phyloP scores from a whole-genome alignment of 208 protist species.

The Leishmania tarentolae region DNA sequence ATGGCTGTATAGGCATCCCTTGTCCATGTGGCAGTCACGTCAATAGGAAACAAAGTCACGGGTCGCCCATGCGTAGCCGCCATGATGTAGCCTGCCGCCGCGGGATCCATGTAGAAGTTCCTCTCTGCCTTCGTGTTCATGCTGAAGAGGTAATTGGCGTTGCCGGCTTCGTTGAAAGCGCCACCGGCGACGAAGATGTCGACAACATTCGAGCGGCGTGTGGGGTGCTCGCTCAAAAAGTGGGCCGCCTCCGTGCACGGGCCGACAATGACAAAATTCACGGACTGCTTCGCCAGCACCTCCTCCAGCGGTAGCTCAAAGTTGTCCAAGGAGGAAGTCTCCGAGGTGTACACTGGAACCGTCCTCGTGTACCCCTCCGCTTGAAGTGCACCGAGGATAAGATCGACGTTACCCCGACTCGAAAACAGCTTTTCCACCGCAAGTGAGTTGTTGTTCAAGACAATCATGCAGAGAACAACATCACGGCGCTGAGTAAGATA shows the following conservation, averaged over 20 bases:
- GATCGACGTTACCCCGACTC: slow-evolving; percentile 23
- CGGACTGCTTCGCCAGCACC: slow-evolving; percentile 28
- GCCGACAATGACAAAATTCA: slow-evolving; percentile 59
- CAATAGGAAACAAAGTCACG: slow-evolving; percentile 57
- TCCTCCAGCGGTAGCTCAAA: slow-evolving; percentile 35
- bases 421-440: slow-evolving; percentile 26
- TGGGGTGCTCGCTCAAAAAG: slow-evolving; percentile 47
- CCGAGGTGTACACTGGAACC: slow-evolving; percentile 57
- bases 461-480: slow-evolving; percentile 57
- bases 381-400: slow-evolving; percentile 42
- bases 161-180: slow-evolving; percentile 38
- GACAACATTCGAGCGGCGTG: slow-evolving; percentile 24
- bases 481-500: slow-evolving; percentile 73
- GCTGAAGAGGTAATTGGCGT: slow-evolving; percentile 50
- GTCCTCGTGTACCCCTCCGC: slow-evolving; percentile 42
- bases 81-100: slow-evolving; percentile 60
- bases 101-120: slow-evolving; percentile 75
- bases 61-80: slow-evolving; percentile 39
- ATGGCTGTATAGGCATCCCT: slow-evolving; percentile 34
- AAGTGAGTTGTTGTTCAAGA: slow-evolving; percentile 49
- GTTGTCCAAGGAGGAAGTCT: slow-evolving; percentile 28
- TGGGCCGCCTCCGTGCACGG: slow-evolving; percentile 67
- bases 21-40: slow-evolving; percentile 48
- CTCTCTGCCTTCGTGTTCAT: slow-evolving; percentile 51
- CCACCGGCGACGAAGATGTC: slow-evolving; percentile 58